Conservation (phyloP, 306 rosid species). For the Mimosa bimucronata region DNA sequence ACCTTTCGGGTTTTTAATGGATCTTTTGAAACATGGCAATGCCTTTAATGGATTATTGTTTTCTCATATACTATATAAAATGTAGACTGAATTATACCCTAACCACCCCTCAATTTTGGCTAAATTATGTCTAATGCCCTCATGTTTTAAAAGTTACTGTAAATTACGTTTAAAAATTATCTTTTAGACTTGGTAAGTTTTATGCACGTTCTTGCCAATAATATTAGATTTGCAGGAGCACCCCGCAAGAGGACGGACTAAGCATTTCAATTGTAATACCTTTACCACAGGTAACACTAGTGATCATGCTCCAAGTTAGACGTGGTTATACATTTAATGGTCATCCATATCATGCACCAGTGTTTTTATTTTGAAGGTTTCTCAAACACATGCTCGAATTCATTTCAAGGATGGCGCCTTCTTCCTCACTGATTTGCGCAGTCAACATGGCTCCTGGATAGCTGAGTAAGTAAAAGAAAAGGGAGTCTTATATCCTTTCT, state of each 20-base stretch:
- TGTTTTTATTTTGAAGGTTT: slow-evolving; percentile 55
- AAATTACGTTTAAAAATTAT: not conserved
- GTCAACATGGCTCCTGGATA: slow-evolving; percentile 85
- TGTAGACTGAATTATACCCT: too few species aligned
- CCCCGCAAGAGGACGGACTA: slow-evolving; percentile 40
- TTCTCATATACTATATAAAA: too few species aligned
- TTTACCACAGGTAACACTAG: slow-evolving; percentile 62
- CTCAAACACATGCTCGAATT: slow-evolving; percentile 73
- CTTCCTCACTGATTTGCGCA: slow-evolving; percentile 76
- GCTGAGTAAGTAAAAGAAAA: slow-evolving; percentile 64
- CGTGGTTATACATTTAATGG: not conserved
- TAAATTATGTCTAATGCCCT: too few species aligned
- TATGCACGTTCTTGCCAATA: slow-evolving; percentile 20
- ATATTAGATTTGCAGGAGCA: slow-evolving; percentile 55
- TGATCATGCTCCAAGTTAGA: slow-evolving; percentile 16
- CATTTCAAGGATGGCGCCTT: slow-evolving; percentile 76
- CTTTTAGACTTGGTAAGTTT: not conserved
- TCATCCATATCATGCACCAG: slow-evolving; percentile 21
- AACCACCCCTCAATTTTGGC: too few species aligned
- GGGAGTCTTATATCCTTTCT: not conserved
- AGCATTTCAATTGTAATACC: slow-evolving; percentile 58
- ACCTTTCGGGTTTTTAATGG: too few species aligned
- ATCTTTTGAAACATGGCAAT: too few species aligned
- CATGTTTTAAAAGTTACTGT: not conserved
- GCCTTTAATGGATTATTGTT: too few species aligned